phyloP scores from a whole-genome alignment of 306 rosid species.

The Trichosanthes cucumerina region DNA sequence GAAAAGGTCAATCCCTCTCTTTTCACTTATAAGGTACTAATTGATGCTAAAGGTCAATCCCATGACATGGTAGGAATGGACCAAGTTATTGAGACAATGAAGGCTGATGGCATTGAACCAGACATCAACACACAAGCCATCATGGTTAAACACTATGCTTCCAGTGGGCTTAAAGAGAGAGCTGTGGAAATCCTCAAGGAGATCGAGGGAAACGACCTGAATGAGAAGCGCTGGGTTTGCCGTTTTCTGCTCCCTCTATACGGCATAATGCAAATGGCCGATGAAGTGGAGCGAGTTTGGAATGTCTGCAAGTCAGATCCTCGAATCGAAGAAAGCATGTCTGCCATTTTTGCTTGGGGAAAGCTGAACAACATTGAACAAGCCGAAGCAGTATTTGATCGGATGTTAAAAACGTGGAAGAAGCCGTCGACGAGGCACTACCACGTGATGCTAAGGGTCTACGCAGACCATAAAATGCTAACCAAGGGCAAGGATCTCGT shows the following conservation, averaged over 20 bases:
- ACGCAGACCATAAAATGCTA: constrained; percentile 47
- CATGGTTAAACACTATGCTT: constrained; percentile 46
- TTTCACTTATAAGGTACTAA: constrained; percentile 48
- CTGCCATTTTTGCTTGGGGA: constrained; percentile 76
- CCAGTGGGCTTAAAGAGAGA: constrained; percentile 51
- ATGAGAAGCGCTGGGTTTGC: constrained; percentile 31
- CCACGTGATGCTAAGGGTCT: constrained; percentile 44
- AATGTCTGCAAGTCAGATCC: constrained; percentile 46
- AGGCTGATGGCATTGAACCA: constrained; percentile 55
- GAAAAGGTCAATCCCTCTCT: constrained; percentile 56
- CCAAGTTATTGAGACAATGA: constrained; percentile 59
- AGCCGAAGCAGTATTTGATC: constrained; percentile 68
- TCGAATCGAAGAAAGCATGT: constrained; percentile 30
- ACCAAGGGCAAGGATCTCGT: constrained; percentile 62
- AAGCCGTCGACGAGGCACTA: constrained; percentile 32
- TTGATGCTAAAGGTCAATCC: constrained; percentile 46
- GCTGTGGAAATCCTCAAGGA: constrained; percentile 54
- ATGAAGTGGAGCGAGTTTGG: constrained; percentile 76
- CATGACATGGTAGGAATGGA: constrained; percentile 76
- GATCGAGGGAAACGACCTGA: constrained; percentile 52
- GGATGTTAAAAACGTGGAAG: constrained; percentile 29
- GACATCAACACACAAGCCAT: constrained; percentile 23
- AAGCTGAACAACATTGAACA: constrained; percentile 56
- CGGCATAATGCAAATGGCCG: constrained; percentile 49
- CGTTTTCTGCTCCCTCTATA: constrained; percentile 45